Evolutionary conservation across 176 grass and related monocot species (phyloP).

Genomic region (Zea luxurians): DNA sequence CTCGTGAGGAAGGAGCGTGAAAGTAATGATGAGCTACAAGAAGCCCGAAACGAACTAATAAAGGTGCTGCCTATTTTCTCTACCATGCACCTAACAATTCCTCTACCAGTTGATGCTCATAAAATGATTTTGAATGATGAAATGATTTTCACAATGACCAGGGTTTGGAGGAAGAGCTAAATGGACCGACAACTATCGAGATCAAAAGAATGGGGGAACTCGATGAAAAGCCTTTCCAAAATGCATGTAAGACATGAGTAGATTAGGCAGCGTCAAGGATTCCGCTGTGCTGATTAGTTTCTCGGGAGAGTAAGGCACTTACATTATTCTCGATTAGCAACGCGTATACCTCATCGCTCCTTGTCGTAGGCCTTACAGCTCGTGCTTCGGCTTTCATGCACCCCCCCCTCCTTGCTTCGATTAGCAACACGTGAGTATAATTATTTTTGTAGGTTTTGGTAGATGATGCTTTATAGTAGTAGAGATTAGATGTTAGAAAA

Average conservation of each 20-base stretch:
- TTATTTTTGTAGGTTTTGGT: no score
- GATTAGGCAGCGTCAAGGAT: no score
- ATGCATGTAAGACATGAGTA: slow-evolving; percentile 50
- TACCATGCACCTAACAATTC: neutral
- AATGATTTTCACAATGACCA: slow-evolving; percentile 38
- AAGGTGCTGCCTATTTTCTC: slow-evolving; percentile 37
- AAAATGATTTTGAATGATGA: slow-evolving; percentile 20
- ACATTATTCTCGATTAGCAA: no score
- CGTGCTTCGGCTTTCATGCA: no score
- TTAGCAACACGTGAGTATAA: no score
- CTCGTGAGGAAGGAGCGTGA: slow-evolving; percentile 76
- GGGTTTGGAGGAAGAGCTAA: slow-evolving; percentile 76
- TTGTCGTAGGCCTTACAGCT: no score
- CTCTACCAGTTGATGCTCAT: slow-evolving; percentile 16
- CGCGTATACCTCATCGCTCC: no score
- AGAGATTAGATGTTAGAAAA: no score
- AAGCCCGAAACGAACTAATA: slow-evolving; percentile 78
- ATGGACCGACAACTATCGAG: slow-evolving; percentile 57
- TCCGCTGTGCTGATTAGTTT: no score
- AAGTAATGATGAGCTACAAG: slow-evolving; percentile 85
- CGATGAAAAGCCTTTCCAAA: slow-evolving; percentile 68
- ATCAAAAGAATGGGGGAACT: slow-evolving; percentile 94
- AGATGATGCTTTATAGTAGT: no score
- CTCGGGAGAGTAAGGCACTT: no score
- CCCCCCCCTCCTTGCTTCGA: no score